Percentiles rank a stretch among this genome's conserved stretches.
Evolutionary conservation across 768 basidiomycete genomes (phyloP).

Genomic region (Lentinula sp.): DNA sequence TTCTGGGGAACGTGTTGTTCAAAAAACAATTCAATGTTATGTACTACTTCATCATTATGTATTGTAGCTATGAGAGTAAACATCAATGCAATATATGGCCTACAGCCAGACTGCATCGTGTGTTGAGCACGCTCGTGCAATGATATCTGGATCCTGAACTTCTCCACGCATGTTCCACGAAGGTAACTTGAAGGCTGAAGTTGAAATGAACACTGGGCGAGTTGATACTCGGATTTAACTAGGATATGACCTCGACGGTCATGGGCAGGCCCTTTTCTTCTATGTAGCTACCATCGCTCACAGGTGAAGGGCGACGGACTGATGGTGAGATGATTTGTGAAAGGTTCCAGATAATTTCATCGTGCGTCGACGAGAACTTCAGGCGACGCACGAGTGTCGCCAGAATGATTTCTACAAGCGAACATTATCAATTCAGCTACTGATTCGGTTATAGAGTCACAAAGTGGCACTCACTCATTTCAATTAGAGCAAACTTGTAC

Average conservation of each 20-base stretch:
- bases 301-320: conserved; percentile 15
- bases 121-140: background rate
- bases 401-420: conserved; percentile 30
- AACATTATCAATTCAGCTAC: background rate
- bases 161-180: background rate
- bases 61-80: background rate
- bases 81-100: no score
- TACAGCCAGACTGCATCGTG: background rate
- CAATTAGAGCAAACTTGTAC: conserved; percentile 49
- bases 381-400: conserved; percentile 29
- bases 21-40: background rate
- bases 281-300: conserved; percentile 7
- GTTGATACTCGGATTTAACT: background rate
- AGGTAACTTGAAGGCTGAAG: background rate
- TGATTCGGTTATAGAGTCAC: background rate
- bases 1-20: background rate
- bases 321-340: conserved; percentile 44
- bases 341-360: conserved; percentile 38
- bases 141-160: no score
- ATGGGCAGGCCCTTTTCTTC: conserved; percentile 32
- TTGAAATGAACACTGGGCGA: background rate
- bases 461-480: conserved; percentile 39
- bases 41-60: background rate
- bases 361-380: conserved; percentile 25
- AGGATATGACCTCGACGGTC: conserved; percentile 13